Percentiles rank a stretch among this genome's conserved stretches.
Conservation (phyloP, 345 rosid species). For the Triadica sebifera region DNA sequence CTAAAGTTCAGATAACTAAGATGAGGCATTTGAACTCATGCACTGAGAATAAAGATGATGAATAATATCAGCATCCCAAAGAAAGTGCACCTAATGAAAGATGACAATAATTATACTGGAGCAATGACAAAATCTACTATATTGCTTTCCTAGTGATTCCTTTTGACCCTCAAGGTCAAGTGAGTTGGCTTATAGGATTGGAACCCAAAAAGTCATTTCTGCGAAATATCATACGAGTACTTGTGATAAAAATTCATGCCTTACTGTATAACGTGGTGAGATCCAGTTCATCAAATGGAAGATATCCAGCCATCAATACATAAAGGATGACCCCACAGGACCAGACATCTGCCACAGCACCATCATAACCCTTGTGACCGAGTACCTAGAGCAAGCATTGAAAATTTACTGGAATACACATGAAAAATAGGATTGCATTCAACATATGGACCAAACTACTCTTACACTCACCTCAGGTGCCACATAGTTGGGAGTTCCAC, state of each 20-base stretch:
- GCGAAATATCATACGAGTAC: constrained; percentile 9
- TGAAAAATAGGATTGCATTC: neutral
- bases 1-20: constrained; percentile 1
- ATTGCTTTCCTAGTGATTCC: neutral
- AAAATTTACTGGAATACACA: constrained; percentile 14
- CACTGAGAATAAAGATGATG: neutral
- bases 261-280: constrained; percentile 88
- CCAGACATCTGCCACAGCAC: constrained; percentile 96
- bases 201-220: constrained; percentile 12
- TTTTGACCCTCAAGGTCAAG: constrained; percentile 1
- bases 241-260: constrained; percentile 49
- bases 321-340: constrained; percentile 95
- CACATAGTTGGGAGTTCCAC: constrained; percentile 96
- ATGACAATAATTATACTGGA: neutral
- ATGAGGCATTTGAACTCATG: neutral
- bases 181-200: neutral
- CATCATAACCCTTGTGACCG: constrained; percentile 92
- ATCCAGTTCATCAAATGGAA: constrained; percentile 97
- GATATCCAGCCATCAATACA: constrained; percentile 95
- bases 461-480: constrained; percentile 82
- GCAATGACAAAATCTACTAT: neutral
- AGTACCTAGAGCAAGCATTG: constrained; percentile 60
- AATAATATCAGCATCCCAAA: neutral
- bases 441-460: neutral
- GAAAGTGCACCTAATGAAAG: neutral